Conservation (phyloP, 148 eudicot species). For the Polygonum maritimum region DNA sequence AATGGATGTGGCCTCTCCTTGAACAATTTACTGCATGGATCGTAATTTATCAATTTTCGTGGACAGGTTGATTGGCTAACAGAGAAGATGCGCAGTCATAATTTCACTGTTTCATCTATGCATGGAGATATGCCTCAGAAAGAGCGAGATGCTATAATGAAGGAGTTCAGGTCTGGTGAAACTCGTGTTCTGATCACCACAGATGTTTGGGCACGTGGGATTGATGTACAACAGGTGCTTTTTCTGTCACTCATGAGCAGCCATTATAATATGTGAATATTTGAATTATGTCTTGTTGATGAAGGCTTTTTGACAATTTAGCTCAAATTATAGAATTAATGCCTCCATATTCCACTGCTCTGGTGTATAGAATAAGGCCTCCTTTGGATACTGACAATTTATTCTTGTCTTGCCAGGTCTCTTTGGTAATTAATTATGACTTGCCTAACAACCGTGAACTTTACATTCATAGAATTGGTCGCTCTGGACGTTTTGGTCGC, state of each 20-base stretch:
- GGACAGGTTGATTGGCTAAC: slow-evolving; percentile 92
- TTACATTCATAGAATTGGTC: slow-evolving; percentile 93
- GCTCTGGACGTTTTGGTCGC: slow-evolving; percentile 97
- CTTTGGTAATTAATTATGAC: slow-evolving; percentile 95
- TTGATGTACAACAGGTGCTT: slow-evolving; percentile 93
- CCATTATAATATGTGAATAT: not conserved
- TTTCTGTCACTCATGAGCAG: not conserved
- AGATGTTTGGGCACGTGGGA: slow-evolving; percentile 97
- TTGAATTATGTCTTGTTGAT: slow-evolving; percentile 6
- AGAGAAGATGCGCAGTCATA: slow-evolving; percentile 85
- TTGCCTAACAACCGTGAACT: slow-evolving; percentile 93
- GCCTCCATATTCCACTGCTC: not conserved
- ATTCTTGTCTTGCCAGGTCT: slow-evolving; percentile 39
- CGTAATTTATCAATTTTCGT: not conserved
- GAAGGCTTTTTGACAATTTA: not conserved
- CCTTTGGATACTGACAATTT: not conserved
- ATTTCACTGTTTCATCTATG: slow-evolving; percentile 94
- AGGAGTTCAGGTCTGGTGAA: slow-evolving; percentile 62
- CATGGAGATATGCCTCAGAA: slow-evolving; percentile 99
- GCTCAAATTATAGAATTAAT: not conserved
- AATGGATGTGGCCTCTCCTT: not conserved
- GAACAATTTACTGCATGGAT: not conserved
- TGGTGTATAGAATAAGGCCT: not conserved
- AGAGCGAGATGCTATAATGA: slow-evolving; percentile 96
- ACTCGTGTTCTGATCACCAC: slow-evolving; percentile 96